These are phyloP conservation scores for Quercus cerris DNA, from an alignment of 306 rosid species.

Conservation along the genomic window DNA sequence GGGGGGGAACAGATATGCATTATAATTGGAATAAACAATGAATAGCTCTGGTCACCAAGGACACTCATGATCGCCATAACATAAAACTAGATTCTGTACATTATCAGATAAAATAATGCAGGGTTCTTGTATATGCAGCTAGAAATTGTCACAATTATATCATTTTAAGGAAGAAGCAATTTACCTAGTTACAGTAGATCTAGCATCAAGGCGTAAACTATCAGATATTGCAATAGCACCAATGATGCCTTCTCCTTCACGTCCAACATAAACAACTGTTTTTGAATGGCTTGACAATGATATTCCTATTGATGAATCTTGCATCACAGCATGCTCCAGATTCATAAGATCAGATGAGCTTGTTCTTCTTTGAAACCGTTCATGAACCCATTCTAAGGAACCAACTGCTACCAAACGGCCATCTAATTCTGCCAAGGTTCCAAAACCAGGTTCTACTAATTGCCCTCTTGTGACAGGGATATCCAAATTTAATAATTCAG, in stretches of 20 bases:
- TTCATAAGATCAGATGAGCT: conserved; percentile 45
- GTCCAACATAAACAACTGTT: conserved; percentile 88
- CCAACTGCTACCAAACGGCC: conserved; percentile 90
- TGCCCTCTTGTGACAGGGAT: conserved; percentile 73
- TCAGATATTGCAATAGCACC: conserved; percentile 90
- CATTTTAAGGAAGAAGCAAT: neutral
- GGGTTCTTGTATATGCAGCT: neutral
- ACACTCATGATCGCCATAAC: neutral
- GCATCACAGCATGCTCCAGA: conserved; percentile 50
- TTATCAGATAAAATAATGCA: neutral
- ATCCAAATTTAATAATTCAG: conserved; percentile 69
- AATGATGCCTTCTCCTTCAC: conserved; percentile 91
- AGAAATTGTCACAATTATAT: neutral
- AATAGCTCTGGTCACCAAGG: neutral
- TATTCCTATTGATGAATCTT: conserved; percentile 41
- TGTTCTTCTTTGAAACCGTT: conserved; percentile 55
- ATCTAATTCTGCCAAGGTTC: conserved; percentile 83
- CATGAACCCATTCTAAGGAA: conserved; percentile 69
- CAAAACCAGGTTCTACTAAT: conserved; percentile 88
- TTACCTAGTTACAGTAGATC: conserved; percentile 69
- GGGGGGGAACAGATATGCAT: neutral
- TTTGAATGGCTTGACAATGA: conserved; percentile 62
- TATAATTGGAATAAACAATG: conserved; percentile 9
- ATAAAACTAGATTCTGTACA: neutral
- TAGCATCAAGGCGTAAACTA: conserved; percentile 78